A percentile compares a stretch with the other conserved stretches of the same genome.
phyloP scores from a whole-genome alignment of 345 rosid species.

The Eucalyptus paniculata region DNA sequence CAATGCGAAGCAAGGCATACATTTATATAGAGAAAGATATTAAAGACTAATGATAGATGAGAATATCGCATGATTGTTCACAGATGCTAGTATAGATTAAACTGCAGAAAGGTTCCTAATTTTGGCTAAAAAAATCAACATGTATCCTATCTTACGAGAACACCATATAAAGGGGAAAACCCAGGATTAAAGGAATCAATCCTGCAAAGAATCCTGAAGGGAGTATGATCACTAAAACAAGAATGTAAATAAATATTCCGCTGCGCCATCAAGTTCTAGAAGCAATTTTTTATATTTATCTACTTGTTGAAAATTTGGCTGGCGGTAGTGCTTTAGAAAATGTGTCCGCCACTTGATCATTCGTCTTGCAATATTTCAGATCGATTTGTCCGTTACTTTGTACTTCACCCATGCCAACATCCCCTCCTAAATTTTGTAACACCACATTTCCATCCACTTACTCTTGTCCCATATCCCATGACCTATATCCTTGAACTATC shows the following conservation, averaged over 20 bases:
- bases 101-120: neutral
- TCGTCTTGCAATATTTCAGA: rapidly evolving
- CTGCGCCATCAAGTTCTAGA: neutral
- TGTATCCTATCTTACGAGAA: neutral
- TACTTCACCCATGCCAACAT: no score
- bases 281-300: neutral
- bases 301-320: rapidly evolving
- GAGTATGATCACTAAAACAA: neutral
- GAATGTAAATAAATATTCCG: neutral
- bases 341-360: no score
- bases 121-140: neutral
- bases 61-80: neutral
- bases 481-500: no score
- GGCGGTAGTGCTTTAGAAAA: no score
- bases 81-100: neutral
- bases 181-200: neutral
- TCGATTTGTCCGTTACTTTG: rapidly evolving
- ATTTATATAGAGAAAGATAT: neutral
- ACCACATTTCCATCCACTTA: no score
- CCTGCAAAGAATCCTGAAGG: neutral
- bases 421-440: rapidly evolving
- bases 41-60: neutral
- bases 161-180: neutral
- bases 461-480: no score
- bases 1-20: neutral